phyloP scores from a whole-genome alignment of 495 filamentous ascomycete species.

The Amorphotheca resinae region DNA sequence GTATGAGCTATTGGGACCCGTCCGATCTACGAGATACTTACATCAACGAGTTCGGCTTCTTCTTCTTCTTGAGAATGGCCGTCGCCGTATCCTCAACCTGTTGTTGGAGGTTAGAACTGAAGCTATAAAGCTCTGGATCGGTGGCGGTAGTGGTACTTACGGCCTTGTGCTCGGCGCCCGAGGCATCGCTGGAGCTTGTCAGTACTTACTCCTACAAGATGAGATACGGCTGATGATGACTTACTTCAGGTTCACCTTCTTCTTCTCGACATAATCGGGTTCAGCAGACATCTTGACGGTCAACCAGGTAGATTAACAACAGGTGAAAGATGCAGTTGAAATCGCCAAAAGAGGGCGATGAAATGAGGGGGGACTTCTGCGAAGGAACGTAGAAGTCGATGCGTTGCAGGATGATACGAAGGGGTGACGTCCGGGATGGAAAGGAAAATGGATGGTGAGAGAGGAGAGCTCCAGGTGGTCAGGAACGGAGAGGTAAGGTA shows the following conservation, averaged over 20 bases:
- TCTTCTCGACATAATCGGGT: conserved; percentile 47
- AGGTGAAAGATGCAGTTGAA: not conserved
- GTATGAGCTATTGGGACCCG: conserved; percentile 14
- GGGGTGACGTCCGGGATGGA: conserved; percentile 6
- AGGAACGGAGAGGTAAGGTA: too few species aligned
- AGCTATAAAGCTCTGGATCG: conserved; percentile 21
- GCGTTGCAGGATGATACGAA: not conserved
- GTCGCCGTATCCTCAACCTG: conserved; percentile 90
- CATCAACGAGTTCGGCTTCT: conserved; percentile 99
- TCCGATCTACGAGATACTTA: conserved; percentile 31
- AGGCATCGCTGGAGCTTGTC: conserved; percentile 59
- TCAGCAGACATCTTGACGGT: conserved; percentile 19
- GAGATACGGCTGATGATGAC: conserved; percentile 17
- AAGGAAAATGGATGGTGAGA: not conserved
- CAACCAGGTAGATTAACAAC: conserved; percentile 1
- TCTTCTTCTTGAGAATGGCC: conserved; percentile 98
- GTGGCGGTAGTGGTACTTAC: conserved; percentile 34
- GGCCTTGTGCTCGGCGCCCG: conserved; percentile 76
- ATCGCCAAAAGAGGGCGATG: conserved; percentile 2
- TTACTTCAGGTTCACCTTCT: conserved; percentile 87
- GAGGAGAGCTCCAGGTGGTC: conserved; percentile 1
- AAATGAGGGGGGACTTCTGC: conserved; percentile 1
- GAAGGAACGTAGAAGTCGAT: conserved; percentile 3
- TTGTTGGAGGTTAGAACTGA: conserved; percentile 20
- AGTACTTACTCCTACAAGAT: conserved; percentile 18